Conservation (phyloP, 2,329 filamentous ascomycete species). For the Fusarium sterilihyphosum region DNA sequence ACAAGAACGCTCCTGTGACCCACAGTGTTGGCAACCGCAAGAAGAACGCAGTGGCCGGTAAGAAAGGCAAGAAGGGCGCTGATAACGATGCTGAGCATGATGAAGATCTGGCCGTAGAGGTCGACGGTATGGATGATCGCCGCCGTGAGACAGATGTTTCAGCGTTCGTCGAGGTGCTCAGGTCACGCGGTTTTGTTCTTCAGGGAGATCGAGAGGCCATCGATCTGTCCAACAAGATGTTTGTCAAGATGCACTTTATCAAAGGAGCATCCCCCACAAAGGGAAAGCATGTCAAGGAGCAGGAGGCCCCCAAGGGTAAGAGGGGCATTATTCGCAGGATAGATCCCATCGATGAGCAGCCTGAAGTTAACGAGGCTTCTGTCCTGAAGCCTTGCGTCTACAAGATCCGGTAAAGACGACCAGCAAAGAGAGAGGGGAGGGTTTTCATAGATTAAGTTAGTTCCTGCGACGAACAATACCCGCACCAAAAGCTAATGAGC, state of each 20-base stretch:
- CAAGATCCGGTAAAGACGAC: conserved; percentile 74
- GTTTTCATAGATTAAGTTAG: conserved; percentile 16
- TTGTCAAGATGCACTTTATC: conserved; percentile 94
- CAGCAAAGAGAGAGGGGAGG: background rate
- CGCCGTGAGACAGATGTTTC: conserved; percentile 84
- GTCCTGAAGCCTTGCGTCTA: conserved; percentile 96
- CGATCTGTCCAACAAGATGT: conserved; percentile 95
- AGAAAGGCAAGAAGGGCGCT: conserved; percentile 58
- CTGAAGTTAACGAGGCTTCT: conserved; percentile 69
- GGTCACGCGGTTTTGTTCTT: conserved; percentile 84
- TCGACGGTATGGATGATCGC: conserved; percentile 72
- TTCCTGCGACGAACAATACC: conserved; percentile 28
- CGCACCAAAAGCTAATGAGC: conserved; percentile 23
- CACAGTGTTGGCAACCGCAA: conserved; percentile 78
- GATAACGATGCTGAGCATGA: conserved; percentile 61
- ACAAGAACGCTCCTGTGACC: conserved; percentile 59
- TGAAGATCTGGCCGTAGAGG: conserved; percentile 72
- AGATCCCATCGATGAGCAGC: conserved; percentile 65
- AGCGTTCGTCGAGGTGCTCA: conserved; percentile 85
- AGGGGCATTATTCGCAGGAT: conserved; percentile 65
- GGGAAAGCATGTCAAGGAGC: conserved; percentile 73
- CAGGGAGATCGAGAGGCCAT: conserved; percentile 72
- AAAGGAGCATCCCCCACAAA: conserved; percentile 80
- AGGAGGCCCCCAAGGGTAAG: conserved; percentile 67
- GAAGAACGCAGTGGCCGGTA: conserved; percentile 56